Base-by-base conservation (phyloP, 2,329 filamentous ascomycete genomes). In the Cryoendolithus antarcticus region DNA sequence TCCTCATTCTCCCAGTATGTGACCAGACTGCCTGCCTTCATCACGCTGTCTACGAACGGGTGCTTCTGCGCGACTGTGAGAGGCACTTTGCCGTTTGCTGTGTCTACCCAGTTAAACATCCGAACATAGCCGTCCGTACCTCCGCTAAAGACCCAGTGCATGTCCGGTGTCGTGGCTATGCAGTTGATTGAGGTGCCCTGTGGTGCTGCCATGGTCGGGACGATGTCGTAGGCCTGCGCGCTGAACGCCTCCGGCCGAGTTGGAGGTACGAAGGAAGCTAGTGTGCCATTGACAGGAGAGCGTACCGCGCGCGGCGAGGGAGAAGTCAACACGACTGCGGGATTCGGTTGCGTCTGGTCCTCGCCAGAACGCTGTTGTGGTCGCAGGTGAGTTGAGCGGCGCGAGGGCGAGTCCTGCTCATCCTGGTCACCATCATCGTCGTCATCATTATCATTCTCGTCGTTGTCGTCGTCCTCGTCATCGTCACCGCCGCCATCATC, bases 1-100 rank as follows among this genome's bases (percentile, higher is more conserved):
- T 98, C 89, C 58, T 95, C 88, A 53, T 96, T 98, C 60, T 95
- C 91, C 91, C 91, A 98, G 60, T 98, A 98, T 37, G 84, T 93
- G 73, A 95, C 80, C 36, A 96, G 65, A 4, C 94, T 84, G 1
- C 88, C 91, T 2, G 89, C 88, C 62, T 98, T 98, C 40, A 86
- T 85, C 32, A 98, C 91, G 52, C 85, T 94, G 58, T 98, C 91
- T 31, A 98, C 91, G 53, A 96, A 98, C 0, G 91, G 91, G 57
- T 98, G 91, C 35, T 84, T 74, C 64, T 98, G 91, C 27, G 91
- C 91, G 4, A 98, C 91, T 0, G 91, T 98, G 52, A 98, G 67
- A 44, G 89, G 79, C 28, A 91, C 75, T 63, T 94, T 95, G 47
- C 86, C 86, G 57, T 98, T 98, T 49, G 93, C 88, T 4, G 91